Conservation (phyloP, 108 stramenopile species). For the Pseudonitzschia delicatissima region DNA sequence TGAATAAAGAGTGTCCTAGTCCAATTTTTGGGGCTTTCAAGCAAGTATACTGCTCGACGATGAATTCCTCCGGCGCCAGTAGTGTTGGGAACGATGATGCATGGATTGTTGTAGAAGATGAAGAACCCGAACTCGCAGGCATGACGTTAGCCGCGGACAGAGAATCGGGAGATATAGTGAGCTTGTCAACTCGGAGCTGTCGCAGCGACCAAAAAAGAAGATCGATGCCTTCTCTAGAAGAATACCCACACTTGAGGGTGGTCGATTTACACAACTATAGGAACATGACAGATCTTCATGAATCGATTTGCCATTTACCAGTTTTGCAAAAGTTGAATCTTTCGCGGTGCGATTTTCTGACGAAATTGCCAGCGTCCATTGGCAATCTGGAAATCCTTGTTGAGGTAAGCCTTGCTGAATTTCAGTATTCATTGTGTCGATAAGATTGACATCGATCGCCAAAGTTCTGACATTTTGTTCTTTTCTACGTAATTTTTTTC, state of each 20-base stretch:
- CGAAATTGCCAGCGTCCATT: constrained; percentile 35
- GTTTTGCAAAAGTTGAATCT: constrained; percentile 24
- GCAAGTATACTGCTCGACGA: no score
- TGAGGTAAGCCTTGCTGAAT: constrained; percentile 27
- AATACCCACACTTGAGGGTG: not conserved
- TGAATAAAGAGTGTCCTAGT: no score
- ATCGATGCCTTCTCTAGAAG: constrained; percentile 5
- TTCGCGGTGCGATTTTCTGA: constrained; percentile 35
- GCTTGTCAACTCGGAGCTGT: constrained; percentile 2
- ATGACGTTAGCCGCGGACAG: constrained; percentile 5
- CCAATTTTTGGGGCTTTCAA: no score
- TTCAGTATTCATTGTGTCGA: not conserved
- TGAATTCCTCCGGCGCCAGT: no score
- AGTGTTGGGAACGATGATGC: not conserved
- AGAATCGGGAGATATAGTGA: constrained; percentile 4
- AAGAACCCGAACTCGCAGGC: constrained; percentile 2
- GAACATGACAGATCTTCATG: constrained; percentile 27
- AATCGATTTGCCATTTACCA: constrained; percentile 21
- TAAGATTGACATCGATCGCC: not conserved
- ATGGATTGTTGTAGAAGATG: constrained; percentile 5
- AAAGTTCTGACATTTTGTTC: not conserved
- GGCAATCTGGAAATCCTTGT: constrained; percentile 33
- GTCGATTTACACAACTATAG: constrained; percentile 38
- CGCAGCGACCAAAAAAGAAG: constrained; percentile 3
- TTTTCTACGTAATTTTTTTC: not conserved